Evolutionary conservation across 306 rosid genomes (phyloP).

Genomic region (Geum urbanum): DNA sequence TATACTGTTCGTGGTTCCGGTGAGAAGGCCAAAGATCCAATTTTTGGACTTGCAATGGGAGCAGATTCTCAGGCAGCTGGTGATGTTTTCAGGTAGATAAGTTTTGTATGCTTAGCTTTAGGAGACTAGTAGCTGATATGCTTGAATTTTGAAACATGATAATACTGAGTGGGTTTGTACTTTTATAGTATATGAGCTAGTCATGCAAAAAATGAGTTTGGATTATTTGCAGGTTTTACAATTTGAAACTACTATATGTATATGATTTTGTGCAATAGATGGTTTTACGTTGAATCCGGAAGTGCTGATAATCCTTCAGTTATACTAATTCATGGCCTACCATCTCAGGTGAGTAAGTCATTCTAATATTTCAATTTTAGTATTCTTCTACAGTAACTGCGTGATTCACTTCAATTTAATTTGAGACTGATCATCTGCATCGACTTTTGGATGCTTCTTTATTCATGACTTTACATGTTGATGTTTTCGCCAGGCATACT

Average conservation of each 20-base stretch:
- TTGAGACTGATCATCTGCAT: background rate
- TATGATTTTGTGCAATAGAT: slow-evolving; percentile 69
- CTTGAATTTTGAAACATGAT: background rate
- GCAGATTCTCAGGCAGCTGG: slow-evolving; percentile 56
- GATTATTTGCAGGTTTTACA: slow-evolving; percentile 44
- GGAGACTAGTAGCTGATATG: slow-evolving; percentile 2
- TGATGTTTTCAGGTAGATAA: slow-evolving; percentile 58
- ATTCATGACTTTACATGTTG: slow-evolving; percentile 5
- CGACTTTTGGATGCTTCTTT: background rate
- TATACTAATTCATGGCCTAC: slow-evolving; percentile 82
- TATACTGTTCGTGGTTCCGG: slow-evolving; percentile 47
- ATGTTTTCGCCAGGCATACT: slow-evolving; percentile 64
- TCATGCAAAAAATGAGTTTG: slow-evolving; percentile 33
- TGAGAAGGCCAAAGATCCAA: slow-evolving; percentile 88
- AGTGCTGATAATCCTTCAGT: slow-evolving; percentile 69
- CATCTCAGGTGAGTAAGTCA: slow-evolving; percentile 65
- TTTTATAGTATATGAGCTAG: slow-evolving; percentile 13
- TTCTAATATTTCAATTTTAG: slow-evolving; percentile 7
- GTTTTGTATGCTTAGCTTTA: background rate
- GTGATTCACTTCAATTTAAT: background rate
- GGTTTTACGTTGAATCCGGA: slow-evolving; percentile 89
- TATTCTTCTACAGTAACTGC: slow-evolving; percentile 1
- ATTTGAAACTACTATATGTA: slow-evolving; percentile 42
- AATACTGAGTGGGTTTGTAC: background rate
- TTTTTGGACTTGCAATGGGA: slow-evolving; percentile 82